Evolutionary conservation across 768 basidiomycete genomes (phyloP).

Genomic region (Cystobasidiopsis lactophilus): DNA sequence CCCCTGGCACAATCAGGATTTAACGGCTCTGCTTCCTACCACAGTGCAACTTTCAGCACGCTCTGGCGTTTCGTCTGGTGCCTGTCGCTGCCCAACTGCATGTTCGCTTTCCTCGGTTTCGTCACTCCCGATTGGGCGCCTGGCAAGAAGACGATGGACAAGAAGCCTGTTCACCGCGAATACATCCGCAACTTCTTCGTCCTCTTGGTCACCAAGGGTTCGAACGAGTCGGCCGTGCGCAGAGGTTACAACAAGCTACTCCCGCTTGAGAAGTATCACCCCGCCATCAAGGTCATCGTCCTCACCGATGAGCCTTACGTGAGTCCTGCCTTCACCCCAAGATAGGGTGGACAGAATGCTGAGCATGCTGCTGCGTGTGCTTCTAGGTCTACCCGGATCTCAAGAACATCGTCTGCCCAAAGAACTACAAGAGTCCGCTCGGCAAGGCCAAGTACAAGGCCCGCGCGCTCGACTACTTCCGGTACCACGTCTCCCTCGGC

Average conservation of each 20-base stretch:
- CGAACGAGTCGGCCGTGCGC: slow-evolving; percentile 22
- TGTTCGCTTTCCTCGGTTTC: slow-evolving; percentile 22
- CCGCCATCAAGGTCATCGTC: slow-evolving; percentile 22
- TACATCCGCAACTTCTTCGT: slow-evolving; percentile 24
- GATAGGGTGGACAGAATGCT: background rate
- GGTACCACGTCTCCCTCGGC: slow-evolving; percentile 21
- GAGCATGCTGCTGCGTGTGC: background rate
- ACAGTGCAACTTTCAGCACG: slow-evolving; percentile 20
- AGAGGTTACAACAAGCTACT: slow-evolving; percentile 22
- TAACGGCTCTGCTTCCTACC: slow-evolving; percentile 15
- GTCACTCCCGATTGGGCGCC: slow-evolving; percentile 21
- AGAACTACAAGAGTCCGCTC: slow-evolving; percentile 22
- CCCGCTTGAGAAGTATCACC: slow-evolving; percentile 23
- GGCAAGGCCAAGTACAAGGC: slow-evolving; percentile 25
- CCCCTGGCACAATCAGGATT: background rate
- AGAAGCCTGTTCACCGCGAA: slow-evolving; percentile 21
- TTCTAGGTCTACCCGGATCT: slow-evolving; percentile 21
- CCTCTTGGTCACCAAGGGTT: slow-evolving; percentile 23
- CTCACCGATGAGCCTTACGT: slow-evolving; percentile 19
- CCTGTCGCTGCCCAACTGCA: slow-evolving; percentile 21
- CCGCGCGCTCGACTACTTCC: slow-evolving; percentile 24
- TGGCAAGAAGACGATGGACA: slow-evolving; percentile 15
- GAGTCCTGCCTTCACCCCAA: too few species aligned
- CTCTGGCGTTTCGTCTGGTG: slow-evolving; percentile 23
- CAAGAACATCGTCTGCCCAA: slow-evolving; percentile 24